Percentiles rank a stretch among this genome's conserved stretches.
These are phyloP conservation scores for Rutstroemia sp. DNA, from an alignment of 2,329 filamentous ascomycete species.

Conservation along the genomic window DNA sequence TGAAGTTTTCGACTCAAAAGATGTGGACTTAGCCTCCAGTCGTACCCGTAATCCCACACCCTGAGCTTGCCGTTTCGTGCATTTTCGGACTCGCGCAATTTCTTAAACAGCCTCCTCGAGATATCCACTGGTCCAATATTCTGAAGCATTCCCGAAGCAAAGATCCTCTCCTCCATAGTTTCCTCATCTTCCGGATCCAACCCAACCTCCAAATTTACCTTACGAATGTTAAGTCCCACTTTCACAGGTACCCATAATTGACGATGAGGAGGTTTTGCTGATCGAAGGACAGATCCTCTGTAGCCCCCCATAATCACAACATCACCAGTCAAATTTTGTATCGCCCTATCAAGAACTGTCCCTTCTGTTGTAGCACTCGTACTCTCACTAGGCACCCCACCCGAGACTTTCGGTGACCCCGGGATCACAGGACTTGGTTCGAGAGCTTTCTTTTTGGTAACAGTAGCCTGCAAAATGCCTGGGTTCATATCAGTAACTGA, in stretches of 20 bases:
- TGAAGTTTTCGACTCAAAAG: slow-evolving; percentile 66
- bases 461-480: slow-evolving; percentile 23
- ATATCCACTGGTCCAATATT: slow-evolving; percentile 91
- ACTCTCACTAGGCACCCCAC: slow-evolving; percentile 12
- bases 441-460: slow-evolving; percentile 17
- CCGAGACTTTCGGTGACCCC: slow-evolving; percentile 13
- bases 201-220: slow-evolving; percentile 84
- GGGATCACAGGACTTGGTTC: slow-evolving; percentile 14
- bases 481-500: slow-evolving; percentile 22
- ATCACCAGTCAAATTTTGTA: slow-evolving; percentile 72
- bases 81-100: slow-evolving; percentile 67
- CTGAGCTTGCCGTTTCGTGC: slow-evolving; percentile 62
- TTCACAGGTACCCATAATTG: slow-evolving; percentile 94
- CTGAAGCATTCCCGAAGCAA: slow-evolving; percentile 80
- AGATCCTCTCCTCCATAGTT: slow-evolving; percentile 73
- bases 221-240: slow-evolving; percentile 82
- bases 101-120: slow-evolving; percentile 72
- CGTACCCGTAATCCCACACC: slow-evolving; percentile 88
- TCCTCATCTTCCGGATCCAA: slow-evolving; percentile 76
- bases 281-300: slow-evolving; percentile 80
- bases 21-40: slow-evolving; percentile 84
- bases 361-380: slow-evolving; percentile 5
- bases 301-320: slow-evolving; percentile 87
- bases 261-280: slow-evolving; percentile 71
- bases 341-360: slow-evolving; percentile 37